Conservation (phyloP, 345 rosid species). For the Lagerstroemia speciosa region DNA sequence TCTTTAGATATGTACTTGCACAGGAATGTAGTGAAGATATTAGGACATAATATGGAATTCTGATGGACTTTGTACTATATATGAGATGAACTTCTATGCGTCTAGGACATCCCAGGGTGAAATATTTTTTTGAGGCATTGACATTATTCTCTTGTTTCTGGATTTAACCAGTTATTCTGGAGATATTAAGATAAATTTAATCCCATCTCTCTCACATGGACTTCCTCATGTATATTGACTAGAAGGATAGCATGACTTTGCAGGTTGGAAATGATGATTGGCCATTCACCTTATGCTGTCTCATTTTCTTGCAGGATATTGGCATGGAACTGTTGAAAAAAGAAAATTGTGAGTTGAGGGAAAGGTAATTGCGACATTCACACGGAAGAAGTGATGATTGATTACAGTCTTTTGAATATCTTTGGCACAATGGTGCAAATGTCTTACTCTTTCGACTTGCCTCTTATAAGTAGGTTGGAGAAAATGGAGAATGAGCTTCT, state of each 20-base stretch:
- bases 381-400: not conserved
- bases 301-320: constrained; percentile 13
- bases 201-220: not conserved
- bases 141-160: too few relatives aligned
- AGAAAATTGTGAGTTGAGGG: constrained; percentile 51
- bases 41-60: too few relatives aligned
- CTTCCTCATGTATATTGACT: not conserved
- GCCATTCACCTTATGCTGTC: not conserved
- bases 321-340: constrained; percentile 33
- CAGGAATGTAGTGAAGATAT: too few relatives aligned
- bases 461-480: constrained; percentile 27
- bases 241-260: not conserved
- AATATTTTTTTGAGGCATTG: too few relatives aligned
- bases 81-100: too few relatives aligned
- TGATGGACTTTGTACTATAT: too few relatives aligned
- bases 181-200: not conserved
- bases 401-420: not conserved
- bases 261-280: not conserved
- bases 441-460: not conserved
- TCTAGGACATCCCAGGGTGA: too few relatives aligned
- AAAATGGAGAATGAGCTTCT: constrained; percentile 21
- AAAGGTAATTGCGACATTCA: constrained; percentile 31
- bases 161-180: not conserved
- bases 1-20: too few relatives aligned
- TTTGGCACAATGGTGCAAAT: not conserved